Evolutionary conservation across 1,284 basidiomycete species (phyloP).

Genomic region (Naganishia cerealis): DNA sequence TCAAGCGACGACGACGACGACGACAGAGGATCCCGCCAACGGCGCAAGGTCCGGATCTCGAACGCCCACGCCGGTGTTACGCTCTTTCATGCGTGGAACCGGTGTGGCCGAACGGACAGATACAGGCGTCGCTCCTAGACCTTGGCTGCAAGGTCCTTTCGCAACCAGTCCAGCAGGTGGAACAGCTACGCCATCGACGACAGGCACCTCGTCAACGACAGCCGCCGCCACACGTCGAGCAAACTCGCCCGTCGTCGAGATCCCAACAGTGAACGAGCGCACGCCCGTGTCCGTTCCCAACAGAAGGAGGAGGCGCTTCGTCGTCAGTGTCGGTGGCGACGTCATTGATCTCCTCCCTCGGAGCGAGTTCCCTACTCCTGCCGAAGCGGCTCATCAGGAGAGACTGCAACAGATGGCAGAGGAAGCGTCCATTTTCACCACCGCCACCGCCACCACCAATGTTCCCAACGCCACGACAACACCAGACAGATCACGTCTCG

Average conservation of each 20-base stretch:
- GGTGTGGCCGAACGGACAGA: not conserved
- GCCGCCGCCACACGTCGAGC: not conserved
- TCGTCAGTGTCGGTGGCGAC: not conserved
- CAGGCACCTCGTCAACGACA: too few relatives aligned
- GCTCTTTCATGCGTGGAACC: not conserved
- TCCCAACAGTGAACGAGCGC: not conserved
- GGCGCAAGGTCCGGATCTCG: not conserved
- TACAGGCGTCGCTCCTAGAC: not conserved
- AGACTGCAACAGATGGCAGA: not conserved
- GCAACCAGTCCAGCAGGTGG: not conserved
- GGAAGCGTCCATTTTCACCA: not conserved
- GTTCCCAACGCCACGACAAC: too few relatives aligned
- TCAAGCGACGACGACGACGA: not conserved
- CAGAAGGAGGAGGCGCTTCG: not conserved
- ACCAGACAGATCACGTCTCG: too few relatives aligned
- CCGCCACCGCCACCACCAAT: too few relatives aligned
- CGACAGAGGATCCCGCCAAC: not conserved
- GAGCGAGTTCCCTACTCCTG: constrained; percentile 11
- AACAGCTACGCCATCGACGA: not conserved
- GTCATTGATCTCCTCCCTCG: not conserved
- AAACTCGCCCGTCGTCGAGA: not conserved
- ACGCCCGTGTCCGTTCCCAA: not conserved
- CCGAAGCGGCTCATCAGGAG: not conserved
- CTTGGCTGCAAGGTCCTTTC: not conserved
- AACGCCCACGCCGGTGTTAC: not conserved